Base-by-base conservation (phyloP, 495 filamentous ascomycete species). In the Penicillium subrubescens region DNA sequence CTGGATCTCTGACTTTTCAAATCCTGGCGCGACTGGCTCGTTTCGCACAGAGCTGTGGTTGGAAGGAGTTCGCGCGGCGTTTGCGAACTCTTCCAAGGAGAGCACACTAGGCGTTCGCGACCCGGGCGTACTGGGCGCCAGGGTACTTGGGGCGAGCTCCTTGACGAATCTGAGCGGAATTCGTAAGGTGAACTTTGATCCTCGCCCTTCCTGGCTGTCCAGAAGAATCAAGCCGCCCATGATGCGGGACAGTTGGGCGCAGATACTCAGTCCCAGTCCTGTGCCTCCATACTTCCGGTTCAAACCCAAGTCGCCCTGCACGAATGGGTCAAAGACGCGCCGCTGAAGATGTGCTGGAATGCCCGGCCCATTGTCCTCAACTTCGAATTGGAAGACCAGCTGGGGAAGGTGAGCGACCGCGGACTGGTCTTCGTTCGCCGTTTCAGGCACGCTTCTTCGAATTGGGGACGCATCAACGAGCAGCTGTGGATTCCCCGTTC, bases 281-380 rank as follows among this genome's bases (percentile, higher is more conserved):
- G 94, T 97, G 15, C 94, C 94, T 25, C 92, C 93, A 71, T 89
- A 95, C 65, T 94, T 96, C 72, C 92, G 96, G 75, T 89, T 94
- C 23, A 97, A 79, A 2, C 92, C 89, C 11, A 95, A 78, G 72
- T 97, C 93, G 2, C 92, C 94, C 75, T 97, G 94, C 10, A 97
- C 89, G 68, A 97, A 97, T 0, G 93, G 94, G 71, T 97, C 93
- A 77, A 97, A 97, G 29, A 97, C 91, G 64, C 87, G 86, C 61
- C 90, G 77, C 63, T 92, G 92, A 60, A 94, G 84, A 54, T 87
- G 76, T 27, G 86, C 84, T 0, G 93, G 89, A 62, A 97, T 96
- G n/a, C 94, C 94, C 4, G 93, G 94, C 0, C 94, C 94, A 10
- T 90, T 94, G 69, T 97, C 94, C 72, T 92, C 82, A 3, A 97